phyloP scores from a whole-genome alignment of 169 alveolate species.

The Plasmodium knowlesi region DNA sequence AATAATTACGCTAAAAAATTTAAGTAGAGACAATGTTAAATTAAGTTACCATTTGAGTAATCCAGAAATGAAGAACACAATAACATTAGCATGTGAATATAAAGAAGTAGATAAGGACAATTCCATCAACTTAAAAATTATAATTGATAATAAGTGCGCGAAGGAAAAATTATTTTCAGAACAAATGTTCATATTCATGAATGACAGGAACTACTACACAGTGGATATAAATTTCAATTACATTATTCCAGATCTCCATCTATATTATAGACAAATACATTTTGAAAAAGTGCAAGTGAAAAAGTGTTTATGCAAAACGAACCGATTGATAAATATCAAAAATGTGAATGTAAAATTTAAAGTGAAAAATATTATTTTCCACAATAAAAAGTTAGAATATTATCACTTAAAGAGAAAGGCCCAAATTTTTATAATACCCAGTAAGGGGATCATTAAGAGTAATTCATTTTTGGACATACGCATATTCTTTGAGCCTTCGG shows the following conservation, averaged over 20 bases:
- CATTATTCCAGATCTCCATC: conserved; percentile 38
- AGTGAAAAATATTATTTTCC: conserved; percentile 52
- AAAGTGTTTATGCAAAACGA: conserved; percentile 42
- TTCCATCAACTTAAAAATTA: conserved; percentile 32
- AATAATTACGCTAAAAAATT: conserved; percentile 14
- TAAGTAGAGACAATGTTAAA: conserved; percentile 30
- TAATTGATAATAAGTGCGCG: conserved; percentile 8
- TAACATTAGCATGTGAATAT: conserved; percentile 3
- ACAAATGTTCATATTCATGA: conserved; percentile 29
- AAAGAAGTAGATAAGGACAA: conserved; percentile 29
- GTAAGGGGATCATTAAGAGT: conserved; percentile 49
- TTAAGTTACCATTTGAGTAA: conserved; percentile 17
- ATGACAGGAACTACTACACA: conserved; percentile 50
- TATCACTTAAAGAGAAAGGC: conserved; percentile 36
- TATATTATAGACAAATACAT: conserved; percentile 34
- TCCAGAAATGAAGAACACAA: conserved; percentile 16
- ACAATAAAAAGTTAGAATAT: conserved; percentile 68
- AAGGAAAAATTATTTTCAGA: conserved; percentile 40
- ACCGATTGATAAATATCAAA: conserved; percentile 63
- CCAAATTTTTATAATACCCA: conserved; percentile 44
- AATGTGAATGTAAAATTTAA: conserved; percentile 50
- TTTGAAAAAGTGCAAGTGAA: conserved; percentile 52
- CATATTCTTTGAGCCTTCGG: conserved; percentile 66
- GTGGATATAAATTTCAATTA: conserved; percentile 31
- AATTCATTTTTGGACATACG: conserved; percentile 48